Base-by-base conservation (phyloP, 2,329 filamentous ascomycete species). In the Diaporthe eres region DNA sequence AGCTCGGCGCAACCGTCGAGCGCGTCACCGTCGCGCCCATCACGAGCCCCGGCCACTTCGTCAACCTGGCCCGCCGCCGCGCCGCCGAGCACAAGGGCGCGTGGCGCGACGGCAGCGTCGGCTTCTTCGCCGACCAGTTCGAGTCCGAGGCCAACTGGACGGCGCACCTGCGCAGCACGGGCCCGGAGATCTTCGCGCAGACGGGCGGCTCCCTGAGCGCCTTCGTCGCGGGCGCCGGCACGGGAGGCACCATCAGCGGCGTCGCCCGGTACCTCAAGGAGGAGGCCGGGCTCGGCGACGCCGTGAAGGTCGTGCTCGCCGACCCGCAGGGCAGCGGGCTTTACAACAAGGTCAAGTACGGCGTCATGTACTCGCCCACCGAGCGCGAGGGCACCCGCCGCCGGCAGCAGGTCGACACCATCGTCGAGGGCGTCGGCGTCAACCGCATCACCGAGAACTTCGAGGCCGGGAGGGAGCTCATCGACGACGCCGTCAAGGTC, bases 121-220 rank as follows among this genome's bases (percentile, higher is more conserved):
- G 97, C 31, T 96, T 98, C 85, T 99, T 98, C 82, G 95, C 96
- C 0, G 94, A 99, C 83, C 97, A 99, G 82, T 99, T 99, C 82
- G 97, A 99, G 86, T 96, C 94, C 37, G 88, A 91, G 70, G 94
- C 95, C 44, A 99, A 99, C 85, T 98, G 94, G 90, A 88, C 90
- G 61, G 96, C 97, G 1, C 97, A 99, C 85, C 92, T 93, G 80
- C 87, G 89, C 28, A 91, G 92, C 19, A 99, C 97, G 0, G 97
- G 97, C 0, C 97, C 96, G 0, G 97, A 99, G 86, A 97, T 99
- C 78, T 94, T 91, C 80, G 85, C 87, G 0, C 97, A 99, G 85
- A 94, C 94, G 8, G 89, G 88, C 34, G 95, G 95, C 0, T 84
- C 84, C 10, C 81, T 98, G 2, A 94, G 97, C 82, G 96, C 95